phyloP scores from a whole-genome alignment of 2,329 filamentous ascomycete species.

The Triangularia verruculosa region DNA sequence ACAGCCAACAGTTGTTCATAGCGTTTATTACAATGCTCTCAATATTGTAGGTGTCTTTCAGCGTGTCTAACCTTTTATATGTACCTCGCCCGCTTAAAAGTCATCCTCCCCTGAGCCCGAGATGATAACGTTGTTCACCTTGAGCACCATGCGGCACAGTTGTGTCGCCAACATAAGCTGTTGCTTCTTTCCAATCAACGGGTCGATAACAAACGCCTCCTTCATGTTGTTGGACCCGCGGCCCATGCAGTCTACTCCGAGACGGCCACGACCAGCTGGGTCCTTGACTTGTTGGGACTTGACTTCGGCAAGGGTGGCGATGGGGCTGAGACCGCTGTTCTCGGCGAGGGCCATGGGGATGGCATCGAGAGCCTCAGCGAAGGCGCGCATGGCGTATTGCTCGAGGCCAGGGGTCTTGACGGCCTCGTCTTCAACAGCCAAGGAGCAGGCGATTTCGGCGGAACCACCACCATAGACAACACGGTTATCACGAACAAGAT shows the following conservation, averaged over 20 bases:
- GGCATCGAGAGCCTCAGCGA: conserved; percentile 88
- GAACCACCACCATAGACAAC: conserved; percentile 97
- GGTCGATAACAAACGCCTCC: conserved; percentile 96
- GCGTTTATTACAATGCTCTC: neutral
- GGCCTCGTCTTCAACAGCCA: conserved; percentile 93
- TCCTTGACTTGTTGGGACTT: conserved; percentile 96
- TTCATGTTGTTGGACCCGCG: conserved; percentile 96
- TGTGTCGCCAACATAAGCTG: conserved; percentile 95
- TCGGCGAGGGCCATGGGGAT: conserved; percentile 95
- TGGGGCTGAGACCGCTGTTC: conserved; percentile 94
- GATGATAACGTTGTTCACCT: conserved; percentile 96
- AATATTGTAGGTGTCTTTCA: conserved; percentile 6
- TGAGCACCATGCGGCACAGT: conserved; percentile 95
- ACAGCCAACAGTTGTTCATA: no score
- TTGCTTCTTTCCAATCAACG: conserved; percentile 95
- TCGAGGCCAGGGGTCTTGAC: conserved; percentile 95
- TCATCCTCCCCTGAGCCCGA: conserved; percentile 83
- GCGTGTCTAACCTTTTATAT: conserved; percentile 1
- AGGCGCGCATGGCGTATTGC: conserved; percentile 98
- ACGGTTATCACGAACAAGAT: conserved; percentile 91
- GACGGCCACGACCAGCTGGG: conserved; percentile 50
- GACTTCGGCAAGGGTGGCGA: conserved; percentile 89
- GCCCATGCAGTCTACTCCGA: conserved; percentile 98
- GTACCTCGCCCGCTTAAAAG: conserved; percentile 53
- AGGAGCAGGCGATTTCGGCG: conserved; percentile 93